Percentiles rank a stretch among this genome's conserved stretches.
Conservation (phyloP, 805 yeast genomes). For the Wickerhamiella sorbophila region DNA sequence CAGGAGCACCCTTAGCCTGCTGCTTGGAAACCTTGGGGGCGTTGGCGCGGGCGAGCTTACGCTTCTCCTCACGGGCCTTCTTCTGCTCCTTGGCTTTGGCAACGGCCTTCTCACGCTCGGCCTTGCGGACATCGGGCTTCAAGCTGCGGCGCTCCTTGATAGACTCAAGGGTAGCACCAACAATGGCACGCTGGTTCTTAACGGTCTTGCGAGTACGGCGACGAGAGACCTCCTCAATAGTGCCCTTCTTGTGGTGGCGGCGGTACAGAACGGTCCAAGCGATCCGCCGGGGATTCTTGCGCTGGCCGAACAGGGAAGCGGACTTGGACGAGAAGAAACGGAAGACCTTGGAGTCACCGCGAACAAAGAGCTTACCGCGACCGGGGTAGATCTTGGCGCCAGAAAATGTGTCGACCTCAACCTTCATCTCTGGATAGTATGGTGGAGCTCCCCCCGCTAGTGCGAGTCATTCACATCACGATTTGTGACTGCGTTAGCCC, state of each 20-base stretch:
- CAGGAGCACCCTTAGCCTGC: slow-evolving; percentile 96
- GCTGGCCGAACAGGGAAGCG: slow-evolving; percentile 96
- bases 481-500: slow-evolving; percentile 3
- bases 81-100: slow-evolving; percentile 34
- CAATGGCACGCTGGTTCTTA: slow-evolving; percentile 98
- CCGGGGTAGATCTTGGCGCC: slow-evolving; percentile 99
- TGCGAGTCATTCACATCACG: neutral
- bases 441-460: neutral
- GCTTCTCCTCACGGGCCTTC: slow-evolving; percentile 85
- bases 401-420: slow-evolving; percentile 98
- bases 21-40: slow-evolving; percentile 69
- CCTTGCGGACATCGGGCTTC: slow-evolving; percentile 97
- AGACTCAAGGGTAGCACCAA: slow-evolving; percentile 97
- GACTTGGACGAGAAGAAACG: slow-evolving; percentile 97
- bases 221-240: slow-evolving; percentile 95
- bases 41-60: slow-evolving; percentile 81
- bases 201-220: slow-evolving; percentile 95
- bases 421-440: slow-evolving; percentile 56
- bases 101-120: slow-evolving; percentile 85
- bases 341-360: slow-evolving; percentile 99
- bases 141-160: slow-evolving; percentile 94
- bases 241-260: slow-evolving; percentile 99
- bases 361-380: slow-evolving; percentile 95
- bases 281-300: slow-evolving; percentile 99
- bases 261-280: slow-evolving; percentile 99